These are phyloP conservation scores for Coemansia sp. DNA, from an alignment of 192 early-diverging fungal genomes.

Conservation along the genomic window DNA sequence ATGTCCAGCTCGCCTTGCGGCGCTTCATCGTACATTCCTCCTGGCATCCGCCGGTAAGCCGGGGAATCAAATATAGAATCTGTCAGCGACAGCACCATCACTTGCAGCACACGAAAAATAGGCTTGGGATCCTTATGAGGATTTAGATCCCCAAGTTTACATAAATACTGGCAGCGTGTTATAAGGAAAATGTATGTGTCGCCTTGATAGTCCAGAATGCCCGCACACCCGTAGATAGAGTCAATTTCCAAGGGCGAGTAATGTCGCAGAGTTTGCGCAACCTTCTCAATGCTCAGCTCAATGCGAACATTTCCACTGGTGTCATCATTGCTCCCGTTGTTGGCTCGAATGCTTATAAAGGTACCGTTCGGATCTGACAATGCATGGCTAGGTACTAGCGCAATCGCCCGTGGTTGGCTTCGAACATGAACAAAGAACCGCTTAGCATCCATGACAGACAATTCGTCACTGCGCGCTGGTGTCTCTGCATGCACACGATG, in stretches of 20 bases:
- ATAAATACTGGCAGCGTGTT: slow-evolving; percentile 63
- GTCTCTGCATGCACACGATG: background rate
- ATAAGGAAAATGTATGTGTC: slow-evolving; percentile 72
- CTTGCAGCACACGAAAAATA: slow-evolving; percentile 66
- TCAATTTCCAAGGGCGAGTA: slow-evolving; percentile 47
- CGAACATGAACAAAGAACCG: slow-evolving; percentile 56
- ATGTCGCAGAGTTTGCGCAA: slow-evolving; percentile 18
- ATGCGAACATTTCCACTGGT: slow-evolving; percentile 8
- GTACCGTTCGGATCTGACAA: slow-evolving; percentile 37
- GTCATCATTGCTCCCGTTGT: slow-evolving; percentile 4
- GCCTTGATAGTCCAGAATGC: slow-evolving; percentile 51
- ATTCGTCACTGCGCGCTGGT: background rate
- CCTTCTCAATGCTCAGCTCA: slow-evolving; percentile 19
- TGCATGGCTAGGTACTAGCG: slow-evolving; percentile 59
- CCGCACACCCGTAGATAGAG: slow-evolving; percentile 47
- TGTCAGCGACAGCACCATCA: slow-evolving; percentile 76
- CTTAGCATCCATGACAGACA: slow-evolving; percentile 31
- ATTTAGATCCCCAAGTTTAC: slow-evolving; percentile 60
- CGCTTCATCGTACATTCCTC: slow-evolving; percentile 41
- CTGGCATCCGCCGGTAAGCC: slow-evolving; percentile 35
- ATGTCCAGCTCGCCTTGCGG: slow-evolving; percentile 40
- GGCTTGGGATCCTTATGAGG: slow-evolving; percentile 36
- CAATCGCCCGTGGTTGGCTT: slow-evolving; percentile 58
- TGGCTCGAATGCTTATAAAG: slow-evolving; percentile 19
- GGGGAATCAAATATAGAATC: slow-evolving; percentile 68